A percentile compares a stretch with the other conserved stretches of the same genome.
phyloP scores from a whole-genome alignment of 805 yeast genomes.

The Metahyphopichia silvanorum region DNA sequence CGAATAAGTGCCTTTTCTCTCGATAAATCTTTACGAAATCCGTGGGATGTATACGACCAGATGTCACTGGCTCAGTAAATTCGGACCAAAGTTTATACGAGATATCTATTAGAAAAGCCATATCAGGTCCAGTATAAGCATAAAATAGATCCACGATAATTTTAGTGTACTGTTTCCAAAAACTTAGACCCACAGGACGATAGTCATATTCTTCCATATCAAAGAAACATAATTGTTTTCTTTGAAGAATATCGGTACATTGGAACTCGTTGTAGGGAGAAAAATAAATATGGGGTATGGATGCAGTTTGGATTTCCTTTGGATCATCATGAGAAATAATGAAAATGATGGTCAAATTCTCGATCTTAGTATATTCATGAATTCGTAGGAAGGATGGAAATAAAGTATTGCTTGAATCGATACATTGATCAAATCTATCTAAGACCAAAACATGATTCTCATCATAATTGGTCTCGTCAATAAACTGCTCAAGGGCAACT shows the following conservation, averaged over 20 bases:
- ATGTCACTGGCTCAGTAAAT: conserved; percentile 23
- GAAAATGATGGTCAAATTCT: conserved; percentile 35
- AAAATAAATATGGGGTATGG: conserved; percentile 41
- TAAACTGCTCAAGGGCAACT: conserved; percentile 38
- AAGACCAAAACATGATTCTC: conserved; percentile 43
- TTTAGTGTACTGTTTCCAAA: conserved; percentile 43
- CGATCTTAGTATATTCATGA: conserved; percentile 37
- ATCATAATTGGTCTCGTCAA: conserved; percentile 22
- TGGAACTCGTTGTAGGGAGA: conserved; percentile 34
- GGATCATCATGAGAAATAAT: conserved; percentile 40
- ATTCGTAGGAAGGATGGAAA: conserved; percentile 37
- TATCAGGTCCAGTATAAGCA: conserved; percentile 43
- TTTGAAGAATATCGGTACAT: conserved; percentile 34
- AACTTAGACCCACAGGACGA: conserved; percentile 13
- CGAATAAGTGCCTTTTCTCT: conserved; percentile 24
- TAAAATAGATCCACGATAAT: conserved; percentile 44
- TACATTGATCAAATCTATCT: conserved; percentile 46
- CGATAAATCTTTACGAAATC: conserved; percentile 36
- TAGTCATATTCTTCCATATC: conserved; percentile 13
- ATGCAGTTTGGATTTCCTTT: conserved; percentile 30
- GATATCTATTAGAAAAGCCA: conserved; percentile 32
- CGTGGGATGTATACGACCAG: conserved; percentile 14
- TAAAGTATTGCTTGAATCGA: conserved; percentile 40
- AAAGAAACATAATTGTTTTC: conserved; percentile 22
- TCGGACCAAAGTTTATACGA: conserved; percentile 30